Percentiles rank a stretch among this genome's conserved stretches.
Conservation (phyloP, 345 rosid species). For the Mallotus nudiflorus region DNA sequence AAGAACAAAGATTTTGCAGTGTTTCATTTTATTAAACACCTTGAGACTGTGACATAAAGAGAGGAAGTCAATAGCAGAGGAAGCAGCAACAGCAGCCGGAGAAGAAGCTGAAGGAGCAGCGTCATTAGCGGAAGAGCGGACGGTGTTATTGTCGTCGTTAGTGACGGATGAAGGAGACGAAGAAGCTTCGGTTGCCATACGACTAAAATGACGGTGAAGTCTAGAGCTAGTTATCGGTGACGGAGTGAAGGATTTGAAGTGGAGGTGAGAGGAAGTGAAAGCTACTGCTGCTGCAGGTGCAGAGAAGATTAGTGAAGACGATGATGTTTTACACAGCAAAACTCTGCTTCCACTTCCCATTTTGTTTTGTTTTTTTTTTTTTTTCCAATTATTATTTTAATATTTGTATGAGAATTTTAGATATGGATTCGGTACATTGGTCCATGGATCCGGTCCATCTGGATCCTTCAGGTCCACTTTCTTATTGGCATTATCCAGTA, state of each 20-base stretch:
- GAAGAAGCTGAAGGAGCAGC: slow-evolving; percentile 13
- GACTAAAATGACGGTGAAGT: slow-evolving; percentile 37
- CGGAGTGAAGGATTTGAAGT: slow-evolving; percentile 35
- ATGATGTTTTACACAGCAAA: slow-evolving; percentile 45
- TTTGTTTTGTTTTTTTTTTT: background rate
- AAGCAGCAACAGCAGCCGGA: slow-evolving; percentile 37
- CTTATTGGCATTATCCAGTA: no score
- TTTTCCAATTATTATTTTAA: background rate
- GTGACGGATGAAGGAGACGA: slow-evolving; percentile 42
- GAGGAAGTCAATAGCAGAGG: slow-evolving; percentile 86
- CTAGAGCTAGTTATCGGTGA: slow-evolving; percentile 26
- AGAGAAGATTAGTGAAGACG: slow-evolving; percentile 43
- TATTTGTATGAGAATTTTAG: background rate
- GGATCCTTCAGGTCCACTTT: background rate
- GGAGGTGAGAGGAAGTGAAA: slow-evolving; percentile 38
- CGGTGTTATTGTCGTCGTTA: slow-evolving; percentile 28
- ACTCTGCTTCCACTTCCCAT: slow-evolving; percentile 56
- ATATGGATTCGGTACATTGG: background rate
- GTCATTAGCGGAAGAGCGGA: slow-evolving; percentile 25
- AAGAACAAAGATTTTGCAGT: background rate
- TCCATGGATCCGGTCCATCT: background rate
- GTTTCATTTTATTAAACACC: slow-evolving; percentile 30
- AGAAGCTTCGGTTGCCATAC: slow-evolving; percentile 47
- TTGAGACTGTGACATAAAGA: slow-evolving; percentile 89
- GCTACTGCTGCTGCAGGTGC: slow-evolving; percentile 9